Percentiles rank a stretch among this genome's conserved stretches.
Conservation (phyloP, 495 filamentous ascomycete species). For the Aspergillus conjunctus region DNA sequence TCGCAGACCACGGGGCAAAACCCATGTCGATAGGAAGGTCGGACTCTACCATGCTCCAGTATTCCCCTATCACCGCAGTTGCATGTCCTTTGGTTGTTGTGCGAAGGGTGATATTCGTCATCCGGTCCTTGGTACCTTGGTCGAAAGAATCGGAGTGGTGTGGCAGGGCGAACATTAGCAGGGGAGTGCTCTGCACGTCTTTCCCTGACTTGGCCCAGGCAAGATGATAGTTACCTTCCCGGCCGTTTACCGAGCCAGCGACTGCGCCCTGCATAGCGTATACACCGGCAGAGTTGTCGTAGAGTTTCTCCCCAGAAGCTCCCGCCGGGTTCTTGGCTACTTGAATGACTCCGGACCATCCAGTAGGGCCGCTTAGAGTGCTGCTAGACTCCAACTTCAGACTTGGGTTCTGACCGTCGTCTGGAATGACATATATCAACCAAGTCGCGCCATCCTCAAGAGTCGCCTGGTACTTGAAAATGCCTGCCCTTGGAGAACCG, state of each 20-base stretch:
- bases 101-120: conserved; percentile 63
- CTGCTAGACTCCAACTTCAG: conserved; percentile 51
- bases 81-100: conserved; percentile 88
- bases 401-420: conserved; percentile 45
- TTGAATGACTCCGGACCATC: conserved; percentile 74
- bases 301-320: conserved; percentile 62
- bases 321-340: conserved; percentile 72
- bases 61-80: conserved; percentile 70
- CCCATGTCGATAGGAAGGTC: conserved; percentile 73
- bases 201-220: conserved; percentile 69
- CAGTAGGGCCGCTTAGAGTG: conserved; percentile 50
- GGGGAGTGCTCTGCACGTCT: conserved; percentile 36
- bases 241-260: conserved; percentile 60
- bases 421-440: conserved; percentile 76
- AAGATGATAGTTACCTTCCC: conserved; percentile 70
- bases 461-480: conserved; percentile 75
- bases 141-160: conserved; percentile 83
- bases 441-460: conserved; percentile 75
- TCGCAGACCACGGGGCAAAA: conserved; percentile 72
- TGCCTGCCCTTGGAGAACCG: conserved; percentile 55
- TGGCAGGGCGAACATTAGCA: conserved; percentile 88
- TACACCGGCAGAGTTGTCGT: conserved; percentile 74
- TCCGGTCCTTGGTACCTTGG: conserved; percentile 50
- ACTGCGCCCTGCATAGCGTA: conserved; percentile 66
- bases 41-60: conserved; percentile 76